Base-by-base conservation (phyloP, 352 stramenopile genomes). In the Albugo laibachii region DNA sequence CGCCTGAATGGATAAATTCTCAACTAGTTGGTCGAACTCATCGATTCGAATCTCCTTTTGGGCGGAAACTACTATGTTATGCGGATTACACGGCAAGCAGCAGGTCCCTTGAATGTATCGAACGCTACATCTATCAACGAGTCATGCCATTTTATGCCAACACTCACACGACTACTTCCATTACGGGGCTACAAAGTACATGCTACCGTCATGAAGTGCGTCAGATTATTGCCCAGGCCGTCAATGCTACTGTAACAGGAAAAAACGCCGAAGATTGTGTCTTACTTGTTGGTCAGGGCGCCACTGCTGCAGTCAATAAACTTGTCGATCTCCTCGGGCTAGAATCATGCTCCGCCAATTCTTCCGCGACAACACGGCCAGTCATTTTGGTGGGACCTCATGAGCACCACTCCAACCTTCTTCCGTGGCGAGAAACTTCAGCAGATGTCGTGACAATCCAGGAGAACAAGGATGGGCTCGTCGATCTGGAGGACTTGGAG, bases 391-490 rank as follows among this genome's bases (percentile, higher is more conserved):
- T 72, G 37, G 59, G 76, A n/a, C 84, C 83, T 11, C 92, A 84
- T 47, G 88, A 95, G 59, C 88, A 97, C 58, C 88, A 97, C 58
- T 93, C 77, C 24, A 96, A 96, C 58, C 48, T 96, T 14, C 54
- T 97, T 13, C 81, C 83, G 10, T 97, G 85, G 85, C 54, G 86
- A 45, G 87, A 97, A 65, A 69, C 60, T 20, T 65, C 48, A 35
- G 63, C 58, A 2, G 65, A 82, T 20, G 63, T 86, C 11, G 53
- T 79, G 14, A 57, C 21, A 42, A 52, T 52, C 20, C 21, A 24
- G 4, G 61, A 47, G 18, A 41, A 54, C 36, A 36, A 27, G 5
- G 38, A 53, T n/a, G 48, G 39, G 6, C 57, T 58, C n/a, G 16
- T 85, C 10, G 63, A 75, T 50, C 45, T 69, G 27, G 27, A 27